These are phyloP conservation scores for Crithidia brevicula DNA, from an alignment of 208 protist species.

Conservation along the genomic window DNA sequence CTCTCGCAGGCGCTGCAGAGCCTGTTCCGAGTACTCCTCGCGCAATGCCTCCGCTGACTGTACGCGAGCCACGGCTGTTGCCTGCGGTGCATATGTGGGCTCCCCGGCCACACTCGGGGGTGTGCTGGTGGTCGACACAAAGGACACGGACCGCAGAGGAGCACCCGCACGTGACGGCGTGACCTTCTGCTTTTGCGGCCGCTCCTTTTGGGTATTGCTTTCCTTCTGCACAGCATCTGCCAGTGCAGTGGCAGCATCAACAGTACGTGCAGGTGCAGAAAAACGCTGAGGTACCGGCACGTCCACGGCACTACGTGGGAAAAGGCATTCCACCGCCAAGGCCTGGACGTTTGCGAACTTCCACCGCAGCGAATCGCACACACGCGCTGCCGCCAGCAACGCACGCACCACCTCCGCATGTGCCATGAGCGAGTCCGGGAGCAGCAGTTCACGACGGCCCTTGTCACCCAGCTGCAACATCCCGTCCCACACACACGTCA, in stretches of 20 bases:
- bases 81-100: too few species aligned
- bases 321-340: conserved; percentile 20
- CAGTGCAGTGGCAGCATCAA: too few species aligned
- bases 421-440: conserved; percentile 14
- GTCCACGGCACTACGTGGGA: not conserved
- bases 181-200: too few species aligned
- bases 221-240: not conserved
- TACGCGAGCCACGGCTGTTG: too few species aligned
- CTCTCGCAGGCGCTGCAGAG: not conserved
- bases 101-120: too few species aligned
- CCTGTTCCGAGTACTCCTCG: not conserved
- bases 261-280: not conserved
- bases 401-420: conserved; percentile 8
- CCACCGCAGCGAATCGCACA: conserved; percentile 23
- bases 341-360: conserved; percentile 10
- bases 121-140: too few species aligned
- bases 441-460: conserved; percentile 19
- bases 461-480: conserved; percentile 7
- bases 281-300: not conserved
- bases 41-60: not conserved
- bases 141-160: too few species aligned
- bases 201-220: too few species aligned
- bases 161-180: too few species aligned
- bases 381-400: not conserved
- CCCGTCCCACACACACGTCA: conserved; percentile 20